Percentiles rank a stretch among this genome's conserved stretches.
Conservation (phyloP, 345 rosid genomes). For the Gossypium herbaceum region DNA sequence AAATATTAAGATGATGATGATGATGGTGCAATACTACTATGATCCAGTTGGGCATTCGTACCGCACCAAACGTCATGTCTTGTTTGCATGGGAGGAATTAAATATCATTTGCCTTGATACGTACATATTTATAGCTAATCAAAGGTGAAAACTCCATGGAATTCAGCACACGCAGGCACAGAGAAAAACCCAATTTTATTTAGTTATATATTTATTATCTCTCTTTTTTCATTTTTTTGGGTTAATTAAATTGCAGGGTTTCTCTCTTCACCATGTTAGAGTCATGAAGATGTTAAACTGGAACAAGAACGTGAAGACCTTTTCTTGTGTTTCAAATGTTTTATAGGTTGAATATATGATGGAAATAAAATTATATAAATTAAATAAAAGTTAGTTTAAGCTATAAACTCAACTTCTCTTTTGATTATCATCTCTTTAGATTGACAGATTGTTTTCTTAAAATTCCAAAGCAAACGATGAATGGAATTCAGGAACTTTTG, state of each 20-base stretch:
- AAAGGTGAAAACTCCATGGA: not conserved
- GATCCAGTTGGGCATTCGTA: constrained; percentile 24
- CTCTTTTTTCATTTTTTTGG: not conserved
- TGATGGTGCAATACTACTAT: constrained; percentile 14
- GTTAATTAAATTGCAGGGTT: not conserved
- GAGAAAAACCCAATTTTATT: too few relatives aligned
- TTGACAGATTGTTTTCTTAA: too few relatives aligned
- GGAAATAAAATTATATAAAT: not conserved
- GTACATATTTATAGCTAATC: not conserved
- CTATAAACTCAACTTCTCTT: not conserved
- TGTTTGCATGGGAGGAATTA: not conserved
- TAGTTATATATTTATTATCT: too few relatives aligned
- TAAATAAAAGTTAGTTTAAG: not conserved
- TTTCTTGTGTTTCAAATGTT: not conserved
- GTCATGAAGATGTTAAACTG: not conserved
- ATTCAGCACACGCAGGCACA: not conserved
- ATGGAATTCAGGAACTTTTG: too few relatives aligned
- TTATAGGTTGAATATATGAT: not conserved
- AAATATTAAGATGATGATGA: not conserved
- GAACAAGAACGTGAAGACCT: not conserved
- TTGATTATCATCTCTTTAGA: not conserved
- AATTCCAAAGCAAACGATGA: too few relatives aligned
- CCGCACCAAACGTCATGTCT: constrained; percentile 12
- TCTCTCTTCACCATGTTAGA: not conserved
- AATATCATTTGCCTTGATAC: not conserved